phyloP scores from a whole-genome alignment of 208 protist species.

The Leptomonas pyrrhocoris region DNA sequence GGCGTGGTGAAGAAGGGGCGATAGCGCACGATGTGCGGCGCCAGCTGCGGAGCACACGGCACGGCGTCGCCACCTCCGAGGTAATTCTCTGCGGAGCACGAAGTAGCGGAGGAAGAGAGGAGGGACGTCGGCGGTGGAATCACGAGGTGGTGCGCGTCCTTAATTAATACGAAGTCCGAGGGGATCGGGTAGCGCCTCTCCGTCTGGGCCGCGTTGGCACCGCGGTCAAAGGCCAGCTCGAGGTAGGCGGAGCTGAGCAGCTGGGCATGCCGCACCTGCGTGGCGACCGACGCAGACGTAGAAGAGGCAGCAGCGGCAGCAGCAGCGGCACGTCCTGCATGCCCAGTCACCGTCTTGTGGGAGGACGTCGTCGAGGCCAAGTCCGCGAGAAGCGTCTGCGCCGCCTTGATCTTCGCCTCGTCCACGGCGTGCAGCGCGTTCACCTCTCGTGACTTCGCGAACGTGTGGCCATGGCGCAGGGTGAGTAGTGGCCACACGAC shows the following conservation, averaged over 20 bases:
- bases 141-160: constrained; percentile 30
- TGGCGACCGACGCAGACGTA: not conserved
- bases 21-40: constrained; percentile 65
- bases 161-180: constrained; percentile 40
- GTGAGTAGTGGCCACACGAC: constrained; percentile 76
- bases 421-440: constrained; percentile 26
- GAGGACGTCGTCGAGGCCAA: constrained; percentile 1
- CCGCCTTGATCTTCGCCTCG: constrained; percentile 30
- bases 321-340: not conserved
- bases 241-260: constrained; percentile 79
- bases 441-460: constrained; percentile 33
- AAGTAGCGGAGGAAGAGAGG: too few species aligned
- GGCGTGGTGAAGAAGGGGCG: constrained; percentile 64
- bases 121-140: constrained; percentile 51
- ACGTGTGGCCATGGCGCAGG: constrained; percentile 65
- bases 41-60: not conserved
- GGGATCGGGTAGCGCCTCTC: constrained; percentile 37
- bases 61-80: not conserved
- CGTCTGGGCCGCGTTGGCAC: constrained; percentile 11
- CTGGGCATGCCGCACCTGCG: constrained; percentile 49
- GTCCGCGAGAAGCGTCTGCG: constrained; percentile 15
- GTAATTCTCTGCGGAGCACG: not conserved
- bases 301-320: not conserved
- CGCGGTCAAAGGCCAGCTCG: constrained; percentile 68
- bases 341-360: not conserved